Conservation (phyloP, 2,329 filamentous ascomycete species). For the Pseudonectria foliicola region DNA sequence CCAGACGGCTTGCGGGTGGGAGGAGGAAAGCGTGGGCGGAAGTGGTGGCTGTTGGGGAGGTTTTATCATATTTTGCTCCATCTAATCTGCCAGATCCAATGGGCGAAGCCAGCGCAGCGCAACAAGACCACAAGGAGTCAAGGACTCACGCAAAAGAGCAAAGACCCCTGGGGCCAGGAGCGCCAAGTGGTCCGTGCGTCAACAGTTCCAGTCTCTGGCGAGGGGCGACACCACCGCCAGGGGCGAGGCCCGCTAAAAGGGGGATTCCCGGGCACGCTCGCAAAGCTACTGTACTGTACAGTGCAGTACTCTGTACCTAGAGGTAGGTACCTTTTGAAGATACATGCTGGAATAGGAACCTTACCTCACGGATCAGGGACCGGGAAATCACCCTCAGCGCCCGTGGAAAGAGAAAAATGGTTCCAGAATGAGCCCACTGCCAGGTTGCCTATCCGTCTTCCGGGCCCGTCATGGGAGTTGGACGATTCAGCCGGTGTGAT, state of each 20-base stretch:
- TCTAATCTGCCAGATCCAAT: slow-evolving; percentile 12
- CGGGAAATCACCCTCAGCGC: no score
- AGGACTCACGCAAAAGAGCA: slow-evolving; percentile 9
- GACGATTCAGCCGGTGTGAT: slow-evolving; percentile 12
- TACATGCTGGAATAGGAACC: no score
- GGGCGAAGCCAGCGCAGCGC: slow-evolving; percentile 4
- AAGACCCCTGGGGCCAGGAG: slow-evolving; percentile 12
- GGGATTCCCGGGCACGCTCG: no score
- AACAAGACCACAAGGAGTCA: slow-evolving; percentile 17
- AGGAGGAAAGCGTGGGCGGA: slow-evolving; percentile 10
- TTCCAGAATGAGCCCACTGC: slow-evolving; percentile 31
- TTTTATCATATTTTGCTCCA: slow-evolving; percentile 24
- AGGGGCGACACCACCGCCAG: slow-evolving; percentile 8
- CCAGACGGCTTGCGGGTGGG: slow-evolving; percentile 14
- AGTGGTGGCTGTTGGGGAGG: slow-evolving; percentile 21
- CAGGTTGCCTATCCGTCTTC: slow-evolving; percentile 25
- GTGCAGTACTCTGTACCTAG: no score
- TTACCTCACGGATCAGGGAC: no score
- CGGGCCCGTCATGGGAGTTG: slow-evolving; percentile 13
- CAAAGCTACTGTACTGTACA: no score
- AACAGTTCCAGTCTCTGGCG: slow-evolving; percentile 2
- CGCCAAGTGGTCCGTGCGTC: slow-evolving; percentile 8
- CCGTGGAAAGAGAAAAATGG: slow-evolving; percentile 11
- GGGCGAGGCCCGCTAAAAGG: background rate
- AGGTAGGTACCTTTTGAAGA: no score